phyloP scores from a whole-genome alignment of 2,329 filamentous ascomycete species.

The Bertia moriformis region DNA sequence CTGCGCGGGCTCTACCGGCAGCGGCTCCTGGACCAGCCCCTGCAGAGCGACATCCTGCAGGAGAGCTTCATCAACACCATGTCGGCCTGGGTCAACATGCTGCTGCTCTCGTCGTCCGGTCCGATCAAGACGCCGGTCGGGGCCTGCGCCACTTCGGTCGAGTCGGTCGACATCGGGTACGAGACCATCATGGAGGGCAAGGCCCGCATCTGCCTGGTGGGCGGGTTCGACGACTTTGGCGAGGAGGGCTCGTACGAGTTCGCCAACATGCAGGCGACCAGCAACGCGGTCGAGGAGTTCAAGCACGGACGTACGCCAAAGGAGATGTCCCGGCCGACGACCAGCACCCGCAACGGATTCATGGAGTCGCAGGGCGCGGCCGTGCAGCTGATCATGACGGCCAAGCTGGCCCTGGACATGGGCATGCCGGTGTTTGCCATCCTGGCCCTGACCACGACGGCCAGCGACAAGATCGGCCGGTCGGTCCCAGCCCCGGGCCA shows the following conservation, averaged over 20 bases:
- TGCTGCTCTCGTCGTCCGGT: constrained; percentile 88
- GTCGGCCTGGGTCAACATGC: constrained; percentile 99
- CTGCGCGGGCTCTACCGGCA: constrained; percentile 97
- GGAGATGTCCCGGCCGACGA: constrained; percentile 96
- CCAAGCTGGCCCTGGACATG: constrained; percentile 91
- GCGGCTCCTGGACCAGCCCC: constrained; percentile 85
- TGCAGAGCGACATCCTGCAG: constrained; percentile 97
- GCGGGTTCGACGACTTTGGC: constrained; percentile 97
- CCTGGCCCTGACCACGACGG: constrained; percentile 81
- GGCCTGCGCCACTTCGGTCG: constrained; percentile 91
- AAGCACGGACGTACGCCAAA: constrained; percentile 84
- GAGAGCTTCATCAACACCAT: constrained; percentile 99
- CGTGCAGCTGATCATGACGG: constrained; percentile 97
- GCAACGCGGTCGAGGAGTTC: constrained; percentile 93
- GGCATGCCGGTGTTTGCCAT: constrained; percentile 95
- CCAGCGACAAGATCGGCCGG: constrained; percentile 96
- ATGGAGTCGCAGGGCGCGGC: constrained; percentile 99
- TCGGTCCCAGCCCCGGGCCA: constrained; percentile 93
- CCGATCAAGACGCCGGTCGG: constrained; percentile 97
- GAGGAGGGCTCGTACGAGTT: constrained; percentile 99
- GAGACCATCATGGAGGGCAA: constrained; percentile 98
- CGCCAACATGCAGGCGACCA: constrained; percentile 99
- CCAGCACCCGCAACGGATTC: constrained; percentile 91
- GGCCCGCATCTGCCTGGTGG: constrained; percentile 90
- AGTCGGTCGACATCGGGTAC: constrained; percentile 93